A percentile compares a stretch with the other conserved stretches of the same genome.
Evolutionary conservation across 2,329 filamentous ascomycete genomes (phyloP).

Genomic region (Phyllosticta ampelicida): DNA sequence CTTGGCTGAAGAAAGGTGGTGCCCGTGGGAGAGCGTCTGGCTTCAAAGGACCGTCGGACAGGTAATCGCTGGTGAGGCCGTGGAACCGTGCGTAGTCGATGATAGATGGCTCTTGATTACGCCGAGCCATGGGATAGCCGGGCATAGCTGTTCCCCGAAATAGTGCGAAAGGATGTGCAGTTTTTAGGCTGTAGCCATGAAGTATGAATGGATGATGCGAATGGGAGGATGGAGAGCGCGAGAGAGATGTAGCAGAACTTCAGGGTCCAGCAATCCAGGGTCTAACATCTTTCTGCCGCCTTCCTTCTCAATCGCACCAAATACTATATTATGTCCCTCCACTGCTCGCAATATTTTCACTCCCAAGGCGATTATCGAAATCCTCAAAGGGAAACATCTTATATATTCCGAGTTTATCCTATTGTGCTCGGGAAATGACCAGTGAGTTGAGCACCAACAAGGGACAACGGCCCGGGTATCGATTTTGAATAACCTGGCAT

Average conservation of each 20-base stretch:
- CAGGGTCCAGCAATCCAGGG: too few relatives aligned
- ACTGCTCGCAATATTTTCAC: too few relatives aligned
- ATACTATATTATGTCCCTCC: too few relatives aligned
- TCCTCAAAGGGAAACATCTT: background rate
- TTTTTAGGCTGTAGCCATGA: too few relatives aligned
- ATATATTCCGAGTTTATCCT: background rate
- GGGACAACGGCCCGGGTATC: background rate
- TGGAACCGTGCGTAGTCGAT: slow-evolving; percentile 40
- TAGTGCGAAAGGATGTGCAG: background rate
- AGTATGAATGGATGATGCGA: too few relatives aligned
- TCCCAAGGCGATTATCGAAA: too few relatives aligned
- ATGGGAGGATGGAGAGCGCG: too few relatives aligned
- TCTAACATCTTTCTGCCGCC: too few relatives aligned
- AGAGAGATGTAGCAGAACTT: too few relatives aligned
- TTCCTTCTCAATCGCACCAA: too few relatives aligned
- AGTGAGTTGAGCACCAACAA: background rate
- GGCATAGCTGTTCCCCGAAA: background rate
- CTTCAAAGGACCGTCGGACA: slow-evolving; percentile 17
- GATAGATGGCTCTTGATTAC: slow-evolving; percentile 23
- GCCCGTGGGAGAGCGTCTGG: slow-evolving; percentile 7
- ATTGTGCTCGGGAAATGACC: background rate
- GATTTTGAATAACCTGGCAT: background rate
- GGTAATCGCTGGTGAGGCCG: slow-evolving; percentile 31
- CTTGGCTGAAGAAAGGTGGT: slow-evolving; percentile 10
- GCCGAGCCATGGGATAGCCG: background rate